Evolutionary conservation across 1,284 basidiomycete species (phyloP), one percentile per base, ranked within the genome.

Genomic region (Limonomyces culmigenus): DNA sequence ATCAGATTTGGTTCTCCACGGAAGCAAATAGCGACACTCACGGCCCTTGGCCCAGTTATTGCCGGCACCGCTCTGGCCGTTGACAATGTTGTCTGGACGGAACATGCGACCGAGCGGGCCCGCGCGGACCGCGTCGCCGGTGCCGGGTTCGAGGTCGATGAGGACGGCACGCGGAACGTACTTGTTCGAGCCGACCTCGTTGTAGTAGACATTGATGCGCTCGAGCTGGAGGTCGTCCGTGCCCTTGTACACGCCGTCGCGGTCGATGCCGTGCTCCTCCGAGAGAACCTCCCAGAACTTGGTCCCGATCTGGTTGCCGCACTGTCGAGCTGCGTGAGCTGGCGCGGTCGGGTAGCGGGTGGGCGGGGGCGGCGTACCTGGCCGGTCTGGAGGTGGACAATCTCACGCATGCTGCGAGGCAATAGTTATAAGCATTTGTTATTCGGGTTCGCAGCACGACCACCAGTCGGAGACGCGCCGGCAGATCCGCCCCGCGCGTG

Each of bases 201-300:
- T 91, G 65, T 88, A 93, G 70, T 92, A 93, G 45, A 92, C 88
- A 50, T 81, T 85, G 65, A 96, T 95, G 50, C 91, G 84, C 63
- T 97, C 93, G 49, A 97, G 81, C 65, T 97, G 93, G 49, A 89
- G 75, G 63, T 96, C 91, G 55, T 83, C 83, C 58, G 61, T 88
- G 52, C 93, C 93, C 61, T 84, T 80, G 76, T 96, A 97, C 42
- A 70, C 59, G 63, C 91, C 91, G 65, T 91, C 84, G 57, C 67
- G 69, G 60, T 86, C 86, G 59, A 96, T 91, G 54, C 88, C 88
- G 60, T 97, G 92, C 69, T 97, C 92, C 59, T 96, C 89, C 42
- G 88, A 93, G 54, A 97, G 77, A 50, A 88, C 89, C 62, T 84
- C 89, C 92, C 89, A 96, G 78, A 97, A 96, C 65, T 95, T 95